Base-by-base conservation (phyloP, 352 stramenopile species). In the Phytophthora citrophthora region DNA sequence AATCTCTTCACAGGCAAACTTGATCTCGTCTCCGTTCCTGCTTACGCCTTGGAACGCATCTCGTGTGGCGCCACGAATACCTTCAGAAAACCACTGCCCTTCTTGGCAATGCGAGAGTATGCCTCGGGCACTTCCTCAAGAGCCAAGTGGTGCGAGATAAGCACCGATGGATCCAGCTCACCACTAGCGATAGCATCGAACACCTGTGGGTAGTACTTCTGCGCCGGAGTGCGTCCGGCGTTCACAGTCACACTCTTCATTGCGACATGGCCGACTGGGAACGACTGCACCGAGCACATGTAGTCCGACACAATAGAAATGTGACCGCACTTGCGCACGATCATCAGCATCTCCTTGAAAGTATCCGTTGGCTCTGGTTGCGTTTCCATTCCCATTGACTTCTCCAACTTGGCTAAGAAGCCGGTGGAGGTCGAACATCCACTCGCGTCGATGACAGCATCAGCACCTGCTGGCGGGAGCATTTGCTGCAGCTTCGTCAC, bases 161-260 rank as follows among this genome's bases (percentile, higher is more conserved):
- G 49, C 60, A 76, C 60, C 38, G 75, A 77, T 39, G 73, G 73
- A 51, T 92, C 81, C 15, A 90, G 47, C 50, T 88, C 72, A 11
- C 75, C 77, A 29, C 71, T 80, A 2, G 82, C 77, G 32, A 90
- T 84, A 10, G 79, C 79, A 48, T 77, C 58, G 23, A 87, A 75
- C 1, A 87, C 79, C 48, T 85, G 46, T 13, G 76, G 76, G 48
- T 82, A 86, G 53, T 87, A 88, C 47, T 86, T 80, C 49, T 88
- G 81, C 34, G 78, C 74, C 1, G 79, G 77, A 9, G 64, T 75
- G 27, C 77, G 76, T 10, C 81, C 81, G 44, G 73, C 72, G 43
- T 79, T 66, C 50, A 90, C 61, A 41, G 72, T 88, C 55, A 90
- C 54, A 46, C 79, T 57, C 66, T 90, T 90, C 71, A 86, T 83